Conservation (phyloP, 345 rosid species). For the Citrus maxima region DNA sequence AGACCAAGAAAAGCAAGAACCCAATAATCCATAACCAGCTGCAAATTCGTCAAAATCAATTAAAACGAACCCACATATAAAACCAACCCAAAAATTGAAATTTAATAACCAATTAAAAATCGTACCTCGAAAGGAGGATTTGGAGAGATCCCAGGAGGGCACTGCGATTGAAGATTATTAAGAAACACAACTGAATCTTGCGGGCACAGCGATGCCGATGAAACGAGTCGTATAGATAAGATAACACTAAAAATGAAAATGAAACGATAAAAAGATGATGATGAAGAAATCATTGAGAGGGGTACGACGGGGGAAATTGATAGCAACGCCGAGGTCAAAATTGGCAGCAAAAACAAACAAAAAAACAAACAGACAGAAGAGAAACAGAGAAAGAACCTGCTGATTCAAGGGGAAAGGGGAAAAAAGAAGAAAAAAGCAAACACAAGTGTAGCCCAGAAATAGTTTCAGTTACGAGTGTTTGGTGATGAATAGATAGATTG, state of each 20-base stretch:
- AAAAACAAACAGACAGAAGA: neutral
- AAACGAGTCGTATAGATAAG: constrained; percentile 26
- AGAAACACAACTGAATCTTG: constrained; percentile 39
- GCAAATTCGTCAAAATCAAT: neutral
- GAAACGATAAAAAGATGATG: constrained; percentile 19
- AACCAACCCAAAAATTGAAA: neutral
- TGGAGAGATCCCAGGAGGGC: constrained; percentile 53
- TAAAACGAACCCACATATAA: neutral
- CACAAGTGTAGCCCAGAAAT: neutral
- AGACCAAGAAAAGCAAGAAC: constrained; percentile 1
- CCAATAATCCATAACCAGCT: neutral
- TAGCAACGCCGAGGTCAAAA: constrained; percentile 8
- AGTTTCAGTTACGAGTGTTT: neutral
- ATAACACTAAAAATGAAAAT: constrained; percentile 26
- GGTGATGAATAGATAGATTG: neutral
- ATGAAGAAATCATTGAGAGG: constrained; percentile 28
- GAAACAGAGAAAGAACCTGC: neutral
- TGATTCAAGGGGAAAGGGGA: neutral
- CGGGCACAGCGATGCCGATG: constrained; percentile 42
- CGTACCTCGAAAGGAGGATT: constrained; percentile 60
- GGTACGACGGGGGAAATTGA: neutral
- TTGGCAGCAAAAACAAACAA: neutral
- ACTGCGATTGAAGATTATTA: constrained; percentile 42
- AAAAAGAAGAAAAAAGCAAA: too few relatives aligned
- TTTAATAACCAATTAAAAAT: neutral